phyloP scores from a whole-genome alignment of 176 grass and related monocot species.

The Bothriochloa decipiens region DNA sequence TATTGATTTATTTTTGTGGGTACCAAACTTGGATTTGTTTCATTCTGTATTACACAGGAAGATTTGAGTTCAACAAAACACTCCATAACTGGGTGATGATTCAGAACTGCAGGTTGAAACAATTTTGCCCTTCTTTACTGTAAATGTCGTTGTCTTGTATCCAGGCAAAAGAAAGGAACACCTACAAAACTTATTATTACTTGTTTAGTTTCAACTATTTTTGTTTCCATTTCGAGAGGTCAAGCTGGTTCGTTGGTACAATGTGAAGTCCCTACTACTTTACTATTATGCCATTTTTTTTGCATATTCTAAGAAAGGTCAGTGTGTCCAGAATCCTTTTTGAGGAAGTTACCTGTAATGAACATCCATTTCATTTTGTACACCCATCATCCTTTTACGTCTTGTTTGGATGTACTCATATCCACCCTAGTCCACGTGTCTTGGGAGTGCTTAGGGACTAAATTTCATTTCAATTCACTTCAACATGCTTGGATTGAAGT shows the following conservation, averaged over 20 bases:
- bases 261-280: neutral
- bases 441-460: too few relatives aligned
- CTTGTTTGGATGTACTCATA: too few relatives aligned
- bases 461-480: too few relatives aligned
- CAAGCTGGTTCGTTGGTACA: neutral
- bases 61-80: slow-evolving; percentile 28
- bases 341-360: too few relatives aligned
- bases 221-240: neutral
- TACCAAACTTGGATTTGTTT: slow-evolving; percentile 33
- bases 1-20: slow-evolving; percentile 61
- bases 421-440: too few relatives aligned
- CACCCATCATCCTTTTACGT: neutral
- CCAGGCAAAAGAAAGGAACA: neutral
- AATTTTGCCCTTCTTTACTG: neutral
- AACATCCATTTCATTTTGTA: neutral
- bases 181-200: neutral
- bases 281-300: neutral
- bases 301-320: neutral
- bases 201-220: neutral
- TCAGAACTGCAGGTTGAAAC: slow-evolving; percentile 13
- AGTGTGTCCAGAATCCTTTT: neutral
- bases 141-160: neutral
- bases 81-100: neutral
- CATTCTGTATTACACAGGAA: slow-evolving; percentile 36
- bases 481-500: too few relatives aligned